Evolutionary conservation across 2,329 filamentous ascomycete genomes (phyloP).

Genomic region (Neophaeococcomyces mojaviensis): DNA sequence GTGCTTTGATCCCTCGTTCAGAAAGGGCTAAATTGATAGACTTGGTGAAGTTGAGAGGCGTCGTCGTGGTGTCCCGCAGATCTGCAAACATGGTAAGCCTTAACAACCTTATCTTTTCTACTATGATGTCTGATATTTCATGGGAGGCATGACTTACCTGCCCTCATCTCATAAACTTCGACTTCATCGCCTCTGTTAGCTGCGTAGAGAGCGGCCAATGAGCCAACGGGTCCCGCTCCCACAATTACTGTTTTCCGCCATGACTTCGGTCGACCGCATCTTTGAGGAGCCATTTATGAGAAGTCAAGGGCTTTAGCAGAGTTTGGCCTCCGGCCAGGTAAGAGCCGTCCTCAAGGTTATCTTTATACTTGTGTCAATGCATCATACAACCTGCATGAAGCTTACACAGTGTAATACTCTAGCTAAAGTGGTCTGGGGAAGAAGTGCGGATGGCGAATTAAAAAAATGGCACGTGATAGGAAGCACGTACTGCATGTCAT

Average conservation of each 20-base stretch:
- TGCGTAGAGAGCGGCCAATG: constrained; percentile 85
- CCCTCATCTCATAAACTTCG: constrained; percentile 86
- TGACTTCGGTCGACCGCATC: neutral
- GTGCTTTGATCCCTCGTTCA: constrained; percentile 84
- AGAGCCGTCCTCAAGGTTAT: no score
- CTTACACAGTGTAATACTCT: no score
- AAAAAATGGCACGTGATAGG: no score
- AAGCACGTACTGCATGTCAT: no score
- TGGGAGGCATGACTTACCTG: constrained; percentile 61
- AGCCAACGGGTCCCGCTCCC: constrained; percentile 87
- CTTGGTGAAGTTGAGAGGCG: constrained; percentile 88
- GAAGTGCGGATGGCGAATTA: no score
- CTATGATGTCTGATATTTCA: neutral
- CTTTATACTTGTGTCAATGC: no score
- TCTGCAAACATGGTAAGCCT: constrained; percentile 47
- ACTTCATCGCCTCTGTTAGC: constrained; percentile 81
- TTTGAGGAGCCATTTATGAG: neutral
- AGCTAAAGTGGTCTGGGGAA: no score
- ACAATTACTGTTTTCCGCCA: constrained; percentile 66
- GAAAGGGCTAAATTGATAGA: constrained; percentile 98
- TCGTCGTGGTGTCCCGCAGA: constrained; percentile 72
- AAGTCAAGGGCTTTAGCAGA: neutral
- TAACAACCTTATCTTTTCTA: neutral
- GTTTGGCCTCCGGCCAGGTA: neutral
- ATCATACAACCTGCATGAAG: no score